phyloP scores from a whole-genome alignment of 331 rosid genomes.

The Spiraea crenata region DNA sequence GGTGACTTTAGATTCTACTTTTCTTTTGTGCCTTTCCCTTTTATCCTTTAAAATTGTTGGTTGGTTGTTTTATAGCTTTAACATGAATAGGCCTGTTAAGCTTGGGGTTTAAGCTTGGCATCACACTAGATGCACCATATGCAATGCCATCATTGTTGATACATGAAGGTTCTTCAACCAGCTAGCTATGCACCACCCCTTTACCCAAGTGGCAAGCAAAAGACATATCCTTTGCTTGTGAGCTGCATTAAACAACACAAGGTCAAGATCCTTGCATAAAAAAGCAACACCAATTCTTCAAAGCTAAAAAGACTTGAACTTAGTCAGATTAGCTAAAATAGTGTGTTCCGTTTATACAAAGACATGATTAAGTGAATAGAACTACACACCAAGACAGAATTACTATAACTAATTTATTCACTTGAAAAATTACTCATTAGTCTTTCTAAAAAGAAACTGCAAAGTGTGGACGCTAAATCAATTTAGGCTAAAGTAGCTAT shows the following conservation, averaged over 20 bases:
- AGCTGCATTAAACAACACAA: constrained; percentile 29
- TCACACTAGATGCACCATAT: constrained; percentile 23
- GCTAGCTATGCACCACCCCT: constrained; percentile 28
- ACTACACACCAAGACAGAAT: too few species aligned
- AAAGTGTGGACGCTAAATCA: not conserved
- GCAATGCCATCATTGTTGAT: constrained; percentile 36
- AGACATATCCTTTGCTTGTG: constrained; percentile 54
- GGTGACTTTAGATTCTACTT: constrained; percentile 35
- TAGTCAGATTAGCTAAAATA: too few species aligned
- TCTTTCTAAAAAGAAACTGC: not conserved
- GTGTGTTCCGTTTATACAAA: too few species aligned
- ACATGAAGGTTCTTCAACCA: constrained; percentile 34
- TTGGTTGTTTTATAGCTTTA: constrained; percentile 29
- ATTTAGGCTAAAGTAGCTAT: not conserved
- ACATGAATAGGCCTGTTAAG: constrained; percentile 34
- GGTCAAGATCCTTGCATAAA: constrained; percentile 41
- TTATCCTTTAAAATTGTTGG: constrained; percentile 20
- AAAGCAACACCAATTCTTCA: not conserved
- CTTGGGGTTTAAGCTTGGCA: constrained; percentile 55
- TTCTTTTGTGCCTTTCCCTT: constrained; percentile 27
- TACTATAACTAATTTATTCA: too few species aligned
- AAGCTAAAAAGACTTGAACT: not conserved
- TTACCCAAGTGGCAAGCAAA: constrained; percentile 62
- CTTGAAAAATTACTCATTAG: too few species aligned
- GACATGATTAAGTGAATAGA: too few species aligned